Evolutionary conservation across 768 basidiomycete genomes (phyloP), one percentile per base, ranked within the genome.

Genomic region (Rubroboletus pulcherrimus): DNA sequence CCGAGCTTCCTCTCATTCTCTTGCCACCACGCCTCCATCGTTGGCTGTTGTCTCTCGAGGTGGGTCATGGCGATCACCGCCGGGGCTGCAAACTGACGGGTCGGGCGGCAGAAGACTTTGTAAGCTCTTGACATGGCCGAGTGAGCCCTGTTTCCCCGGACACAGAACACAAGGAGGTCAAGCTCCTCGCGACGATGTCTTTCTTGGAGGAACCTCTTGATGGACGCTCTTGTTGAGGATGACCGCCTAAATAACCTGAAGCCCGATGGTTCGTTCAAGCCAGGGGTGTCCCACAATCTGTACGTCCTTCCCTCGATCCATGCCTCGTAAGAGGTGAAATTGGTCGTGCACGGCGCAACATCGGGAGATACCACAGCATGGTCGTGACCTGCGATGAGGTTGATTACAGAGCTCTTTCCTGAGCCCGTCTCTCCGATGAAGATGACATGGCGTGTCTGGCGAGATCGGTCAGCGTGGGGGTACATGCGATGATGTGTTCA

Each of bases 351-450:
- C 0, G 73, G 74, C 1, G 24, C 17, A 0, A 62, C 69, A 2
- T 66, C 59, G 34, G 64, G 63, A 5, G 75, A 73, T 7, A 66
- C 63, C 0, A 7, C 12, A 4, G 75, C 73, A 4, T 15, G 37
- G 1, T 66, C 33, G 7, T 33, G 26, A 21, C 56, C 65, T 7
- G 59, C 58, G 40, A 78, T 58, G 65, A 80, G 71, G 49, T 78
- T 79, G 56, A 79, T 65, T 21, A 78, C 60, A 0, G 74, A 76
- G 57, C 75, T 77, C 60, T 79, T 79, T 10, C 74, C 69, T 1
- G 60, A 56, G 40, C 69, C 71, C 1, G 58, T 65, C 45, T 71
- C 71, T 31, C 71, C 73, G 46, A 79, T 75, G 52, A 66, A 76
- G 37, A 69, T 68, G 47, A 59, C 71, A 7, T 78, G 74, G 50